These are phyloP conservation scores for Epichloe scottii DNA, from an alignment of 2,329 filamentous ascomycete species.

Conservation along the genomic window DNA sequence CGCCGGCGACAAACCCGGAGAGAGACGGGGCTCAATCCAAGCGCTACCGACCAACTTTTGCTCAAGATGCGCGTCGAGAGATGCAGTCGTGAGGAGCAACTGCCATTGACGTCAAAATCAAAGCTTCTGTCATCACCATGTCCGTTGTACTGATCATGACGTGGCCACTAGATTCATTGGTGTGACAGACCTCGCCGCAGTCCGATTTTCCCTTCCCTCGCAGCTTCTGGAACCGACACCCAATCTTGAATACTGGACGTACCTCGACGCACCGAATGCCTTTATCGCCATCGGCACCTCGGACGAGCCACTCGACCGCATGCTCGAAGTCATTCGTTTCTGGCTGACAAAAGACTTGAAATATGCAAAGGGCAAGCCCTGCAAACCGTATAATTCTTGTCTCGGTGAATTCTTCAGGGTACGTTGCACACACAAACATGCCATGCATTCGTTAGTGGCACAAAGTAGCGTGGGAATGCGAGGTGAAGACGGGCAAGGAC, in stretches of 20 bases:
- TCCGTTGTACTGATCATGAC: slow-evolving; percentile 3
- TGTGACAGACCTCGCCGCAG: slow-evolving; percentile 86
- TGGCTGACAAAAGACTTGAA: slow-evolving; percentile 99
- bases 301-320: slow-evolving; percentile 80
- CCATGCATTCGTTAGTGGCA: no score
- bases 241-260: slow-evolving; percentile 98
- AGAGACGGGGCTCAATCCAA: background rate
- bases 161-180: slow-evolving; percentile 65
- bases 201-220: slow-evolving; percentile 90
- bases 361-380: slow-evolving; percentile 96
- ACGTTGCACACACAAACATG: slow-evolving; percentile 17
- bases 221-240: slow-evolving; percentile 93
- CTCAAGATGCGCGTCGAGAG: background rate
- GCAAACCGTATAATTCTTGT: slow-evolving; percentile 97
- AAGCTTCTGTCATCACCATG: background rate
- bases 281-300: slow-evolving; percentile 77
- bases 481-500: background rate
- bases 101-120: background rate
- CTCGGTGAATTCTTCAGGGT: slow-evolving; percentile 95
- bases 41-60: background rate
- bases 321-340: slow-evolving; percentile 88
- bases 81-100: background rate
- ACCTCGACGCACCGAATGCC: slow-evolving; percentile 86
- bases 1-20: slow-evolving; percentile 2
- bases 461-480: slow-evolving; percentile 7